phyloP scores from a whole-genome alignment of 495 filamentous ascomycete species.

The Daldinia caldariorum region DNA sequence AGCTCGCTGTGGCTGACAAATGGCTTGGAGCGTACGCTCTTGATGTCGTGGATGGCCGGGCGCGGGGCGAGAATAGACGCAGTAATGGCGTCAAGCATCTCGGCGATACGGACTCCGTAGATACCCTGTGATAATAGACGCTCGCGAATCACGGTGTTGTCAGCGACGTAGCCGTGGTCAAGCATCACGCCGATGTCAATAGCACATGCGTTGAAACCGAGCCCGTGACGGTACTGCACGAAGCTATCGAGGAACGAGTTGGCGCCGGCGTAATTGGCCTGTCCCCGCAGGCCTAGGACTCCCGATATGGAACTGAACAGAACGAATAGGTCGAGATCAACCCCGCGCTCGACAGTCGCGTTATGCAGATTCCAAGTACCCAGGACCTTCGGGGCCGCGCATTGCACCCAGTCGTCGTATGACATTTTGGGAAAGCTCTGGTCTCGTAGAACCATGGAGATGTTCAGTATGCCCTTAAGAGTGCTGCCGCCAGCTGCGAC shows the following conservation, averaged over 20 bases:
- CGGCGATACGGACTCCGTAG: slow-evolving; percentile 1
- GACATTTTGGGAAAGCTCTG: slow-evolving; percentile 61
- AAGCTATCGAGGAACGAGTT: slow-evolving; percentile 56
- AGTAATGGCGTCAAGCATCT: slow-evolving; percentile 1
- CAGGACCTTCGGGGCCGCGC: slow-evolving; percentile 61
- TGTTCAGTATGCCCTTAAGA: slow-evolving; percentile 57
- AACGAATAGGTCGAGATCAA: slow-evolving; percentile 50
- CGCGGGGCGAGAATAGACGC: background rate
- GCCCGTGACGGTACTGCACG: slow-evolving; percentile 45
- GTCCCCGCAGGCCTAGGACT: slow-evolving; percentile 48
- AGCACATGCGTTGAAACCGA: slow-evolving; percentile 47
- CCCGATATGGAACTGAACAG: slow-evolving; percentile 49
- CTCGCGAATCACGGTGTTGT: slow-evolving; percentile 20
- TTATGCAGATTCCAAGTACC: slow-evolving; percentile 67
- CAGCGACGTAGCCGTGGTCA: slow-evolving; percentile 44
- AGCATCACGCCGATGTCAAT: slow-evolving; percentile 54
- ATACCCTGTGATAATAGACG: slow-evolving; percentile 2
- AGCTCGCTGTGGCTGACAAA: background rate
- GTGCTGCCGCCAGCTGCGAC: slow-evolving; percentile 46
- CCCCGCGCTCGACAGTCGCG: slow-evolving; percentile 39
- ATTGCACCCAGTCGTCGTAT: slow-evolving; percentile 53
- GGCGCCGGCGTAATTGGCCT: slow-evolving; percentile 54
- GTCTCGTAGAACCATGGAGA: slow-evolving; percentile 65
- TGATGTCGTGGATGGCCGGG: background rate
- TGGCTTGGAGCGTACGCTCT: background rate